Conservation (phyloP, 768 basidiomycete genomes). For the Kwoniella botswanensis region DNA sequence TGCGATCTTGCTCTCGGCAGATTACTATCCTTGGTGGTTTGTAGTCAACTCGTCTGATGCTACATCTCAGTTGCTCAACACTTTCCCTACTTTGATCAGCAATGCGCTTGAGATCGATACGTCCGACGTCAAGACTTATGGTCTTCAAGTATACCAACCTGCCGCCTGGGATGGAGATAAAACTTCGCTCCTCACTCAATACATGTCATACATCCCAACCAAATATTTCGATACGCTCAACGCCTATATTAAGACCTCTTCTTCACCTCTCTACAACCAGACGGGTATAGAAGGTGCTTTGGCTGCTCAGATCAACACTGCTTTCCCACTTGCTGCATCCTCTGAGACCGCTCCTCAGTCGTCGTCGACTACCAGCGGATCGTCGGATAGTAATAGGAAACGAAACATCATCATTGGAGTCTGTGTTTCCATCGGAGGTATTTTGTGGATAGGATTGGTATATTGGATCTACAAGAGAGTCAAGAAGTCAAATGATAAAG, state of each 20-base stretch:
- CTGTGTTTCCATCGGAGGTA: conserved; percentile 77
- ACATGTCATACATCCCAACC: conserved; percentile 71
- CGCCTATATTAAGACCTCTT: conserved; percentile 67
- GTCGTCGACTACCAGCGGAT: conserved; percentile 34
- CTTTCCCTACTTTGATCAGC: conserved; percentile 65
- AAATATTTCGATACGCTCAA: conserved; percentile 67
- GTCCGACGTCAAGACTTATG: conserved; percentile 63
- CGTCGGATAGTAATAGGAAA: conserved; percentile 60
- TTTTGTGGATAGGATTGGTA: conserved; percentile 72
- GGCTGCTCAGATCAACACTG: conserved; percentile 71
- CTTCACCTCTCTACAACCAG: conserved; percentile 71
- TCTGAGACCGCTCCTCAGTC: conserved; percentile 36
- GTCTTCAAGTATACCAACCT: conserved; percentile 74
- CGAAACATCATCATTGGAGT: conserved; percentile 91
- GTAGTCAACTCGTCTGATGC: conserved; percentile 63
- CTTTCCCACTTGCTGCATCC: conserved; percentile 64
- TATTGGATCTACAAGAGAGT: conserved; percentile 74
- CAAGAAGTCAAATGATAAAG: conserved; percentile 68
- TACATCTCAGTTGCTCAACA: conserved; percentile 77
- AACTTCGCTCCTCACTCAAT: conserved; percentile 69
- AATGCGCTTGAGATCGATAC: conserved; percentile 62
- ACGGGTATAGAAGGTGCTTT: conserved; percentile 65
- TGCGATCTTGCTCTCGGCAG: conserved; percentile 48
- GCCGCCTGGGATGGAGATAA: conserved; percentile 65
- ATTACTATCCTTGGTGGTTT: conserved; percentile 55